These are phyloP conservation scores for Cyclotella sp. DNA, from an alignment of 108 stramenopile species.

Conservation along the genomic window DNA sequence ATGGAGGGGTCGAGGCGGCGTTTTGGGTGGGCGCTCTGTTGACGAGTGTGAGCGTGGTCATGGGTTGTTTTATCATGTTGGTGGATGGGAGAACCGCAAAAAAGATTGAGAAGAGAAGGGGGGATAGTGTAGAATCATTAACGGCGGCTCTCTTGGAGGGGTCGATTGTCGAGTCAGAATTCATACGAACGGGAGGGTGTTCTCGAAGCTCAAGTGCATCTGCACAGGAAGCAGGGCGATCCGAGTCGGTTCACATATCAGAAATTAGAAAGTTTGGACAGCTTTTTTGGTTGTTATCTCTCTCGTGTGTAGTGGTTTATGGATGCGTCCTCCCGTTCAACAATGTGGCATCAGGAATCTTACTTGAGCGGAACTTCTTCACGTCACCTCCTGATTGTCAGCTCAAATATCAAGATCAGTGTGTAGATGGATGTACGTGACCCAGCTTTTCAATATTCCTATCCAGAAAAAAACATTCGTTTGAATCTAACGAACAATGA, in stretches of 20 bases:
- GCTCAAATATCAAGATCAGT: constrained; percentile 42
- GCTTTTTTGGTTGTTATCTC: constrained; percentile 63
- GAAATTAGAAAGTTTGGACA: constrained; percentile 45
- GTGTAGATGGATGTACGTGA: constrained; percentile 34
- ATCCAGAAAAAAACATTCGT: background rate
- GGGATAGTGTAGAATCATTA: constrained; percentile 21
- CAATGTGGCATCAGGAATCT: constrained; percentile 65
- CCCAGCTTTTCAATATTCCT: background rate
- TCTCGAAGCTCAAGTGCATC: background rate
- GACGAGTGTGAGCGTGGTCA: constrained; percentile 22
- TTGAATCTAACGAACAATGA: background rate
- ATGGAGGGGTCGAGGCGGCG: constrained; percentile 31
- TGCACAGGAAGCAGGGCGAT: background rate
- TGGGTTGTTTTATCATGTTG: constrained; percentile 18
- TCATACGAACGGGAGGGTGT: background rate
- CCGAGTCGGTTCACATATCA: constrained; percentile 22
- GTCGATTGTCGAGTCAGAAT: background rate
- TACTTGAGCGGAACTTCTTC: constrained; percentile 67
- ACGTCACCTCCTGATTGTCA: constrained; percentile 34
- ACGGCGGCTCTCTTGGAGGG: constrained; percentile 21
- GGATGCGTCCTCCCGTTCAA: constrained; percentile 76
- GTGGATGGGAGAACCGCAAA: constrained; percentile 28
- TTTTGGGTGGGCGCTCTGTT: constrained; percentile 58
- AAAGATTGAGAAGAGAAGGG: constrained; percentile 6
- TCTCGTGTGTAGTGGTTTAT: constrained; percentile 71